These are phyloP conservation scores for Ottelia alismoides DNA, from an alignment of 106 monocot species.

Conservation along the genomic window DNA sequence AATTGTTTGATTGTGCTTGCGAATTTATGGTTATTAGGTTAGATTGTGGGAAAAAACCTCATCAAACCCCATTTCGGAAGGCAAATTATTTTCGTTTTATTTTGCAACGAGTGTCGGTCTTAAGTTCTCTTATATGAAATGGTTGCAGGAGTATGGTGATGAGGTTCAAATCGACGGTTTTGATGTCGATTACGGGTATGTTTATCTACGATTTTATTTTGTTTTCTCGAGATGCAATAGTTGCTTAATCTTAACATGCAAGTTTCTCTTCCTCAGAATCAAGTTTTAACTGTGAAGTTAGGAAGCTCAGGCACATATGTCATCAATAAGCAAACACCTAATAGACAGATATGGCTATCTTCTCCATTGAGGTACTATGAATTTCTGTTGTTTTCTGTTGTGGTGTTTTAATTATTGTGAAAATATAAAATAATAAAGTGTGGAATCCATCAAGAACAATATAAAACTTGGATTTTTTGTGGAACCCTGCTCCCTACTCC, in stretches of 20 bases:
- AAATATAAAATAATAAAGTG: too few species aligned
- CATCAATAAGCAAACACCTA: slow-evolving; percentile 96
- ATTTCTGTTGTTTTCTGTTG: too few species aligned
- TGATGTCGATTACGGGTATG: slow-evolving; percentile 97
- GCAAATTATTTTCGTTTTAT: too few species aligned
- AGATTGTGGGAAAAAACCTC: too few species aligned
- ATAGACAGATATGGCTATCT: slow-evolving; percentile 94
- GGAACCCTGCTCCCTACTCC: too few species aligned
- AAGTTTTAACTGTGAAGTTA: slow-evolving; percentile 84
- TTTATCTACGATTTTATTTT: neutral
- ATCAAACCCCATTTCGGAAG: too few species aligned
- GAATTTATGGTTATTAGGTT: too few species aligned
- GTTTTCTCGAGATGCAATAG: neutral
- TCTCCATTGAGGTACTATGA: slow-evolving; percentile 95
- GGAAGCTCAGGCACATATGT: slow-evolving; percentile 86
- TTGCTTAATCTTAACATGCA: neutral
- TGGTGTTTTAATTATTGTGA: too few species aligned
- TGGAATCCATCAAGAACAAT: too few species aligned
- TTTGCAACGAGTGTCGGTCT: too few species aligned
- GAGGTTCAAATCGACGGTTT: slow-evolving; percentile 74
- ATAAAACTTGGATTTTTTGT: too few species aligned
- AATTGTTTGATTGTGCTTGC: neutral
- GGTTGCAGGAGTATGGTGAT: slow-evolving; percentile 82
- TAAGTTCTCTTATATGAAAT: neutral
- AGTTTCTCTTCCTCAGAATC: slow-evolving; percentile 43